Evolutionary conservation across 2,329 filamentous ascomycete species (phyloP).

Genomic region (Pseudopithomyces chartarum): DNA sequence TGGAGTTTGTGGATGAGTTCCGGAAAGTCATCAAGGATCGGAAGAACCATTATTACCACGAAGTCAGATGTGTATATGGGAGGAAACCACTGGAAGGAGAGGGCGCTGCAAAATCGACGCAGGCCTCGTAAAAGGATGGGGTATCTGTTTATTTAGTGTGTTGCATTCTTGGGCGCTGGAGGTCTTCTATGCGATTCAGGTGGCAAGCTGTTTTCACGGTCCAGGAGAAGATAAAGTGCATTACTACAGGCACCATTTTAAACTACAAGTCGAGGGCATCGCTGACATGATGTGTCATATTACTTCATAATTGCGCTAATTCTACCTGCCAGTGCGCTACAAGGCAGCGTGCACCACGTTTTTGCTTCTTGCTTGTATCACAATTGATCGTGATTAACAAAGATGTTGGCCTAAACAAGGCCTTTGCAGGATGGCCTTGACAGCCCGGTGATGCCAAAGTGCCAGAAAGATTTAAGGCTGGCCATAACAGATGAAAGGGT

Average conservation of each 20-base stretch:
- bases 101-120: background rate
- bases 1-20: conserved; percentile 40
- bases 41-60: conserved; percentile 45
- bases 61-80: conserved; percentile 41
- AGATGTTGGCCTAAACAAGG: background rate
- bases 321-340: background rate
- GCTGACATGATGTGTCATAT: conserved; percentile 3
- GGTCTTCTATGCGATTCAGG: background rate
- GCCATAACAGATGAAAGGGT: background rate
- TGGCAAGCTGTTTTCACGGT: background rate
- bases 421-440: background rate
- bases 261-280: background rate
- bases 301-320: conserved; percentile 1
- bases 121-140: background rate
- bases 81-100: conserved; percentile 27
- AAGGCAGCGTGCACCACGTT: background rate
- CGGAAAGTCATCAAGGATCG: conserved; percentile 38
- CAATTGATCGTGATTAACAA: background rate
- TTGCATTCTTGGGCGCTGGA: background rate
- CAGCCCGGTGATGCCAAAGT: background rate
- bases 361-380: background rate
- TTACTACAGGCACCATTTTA: background rate
- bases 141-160: background rate
- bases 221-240: background rate
- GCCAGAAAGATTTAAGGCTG: background rate